Evolutionary conservation across 352 stramenopile genomes (phyloP), one percentile per base, ranked within the genome.

Genomic region (Phytophthora vignae): DNA sequence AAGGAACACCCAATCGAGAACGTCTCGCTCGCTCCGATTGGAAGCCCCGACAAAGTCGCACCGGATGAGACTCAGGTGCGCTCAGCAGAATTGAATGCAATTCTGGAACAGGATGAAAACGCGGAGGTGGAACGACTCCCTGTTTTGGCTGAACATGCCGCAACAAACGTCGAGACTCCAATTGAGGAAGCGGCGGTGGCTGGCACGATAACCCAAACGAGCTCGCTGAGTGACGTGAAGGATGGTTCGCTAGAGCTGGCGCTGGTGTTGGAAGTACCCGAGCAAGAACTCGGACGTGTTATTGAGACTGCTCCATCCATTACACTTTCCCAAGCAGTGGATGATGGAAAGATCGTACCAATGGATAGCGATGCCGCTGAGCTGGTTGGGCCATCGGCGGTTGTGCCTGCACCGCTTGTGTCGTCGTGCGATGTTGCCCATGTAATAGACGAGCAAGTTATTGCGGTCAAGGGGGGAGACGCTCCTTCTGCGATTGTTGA

Each of bases 1-100:
- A 71, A 60, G 56, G 66, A 71, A 22, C 55, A 72, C 17, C 55
- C 61, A 25, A 74, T 78, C 55, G 60, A 64, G 33, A 71, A 50
- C n/a, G 56, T 78, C 3, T 46, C 55, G 10, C 66, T 78, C 1
- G 71, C 55, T 49, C 60, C 71, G 15, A 62, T 75, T 22, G 33
- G 44, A 14, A 78, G 67, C 44, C 52, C 52, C 4, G 52, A 69
- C 12, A 53, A 53, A 19, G 11, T 7, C 33, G 27, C 44, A 14
- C 2, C 6, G 8, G 36, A 3, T 40, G 36, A 54, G 14, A 54
- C 52, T 17, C 25, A 54, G 8, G 10, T 54, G 48, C 48, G 10
- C 6, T 31, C 29, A 7, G 12, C 25, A 19, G 49, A 55, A 4
- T 36, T 55, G 49, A 55, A 38, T 6, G 12, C 19, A 11, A 36